Evolutionary conservation across 202 grass and related monocot genomes (phyloP).

Genomic region (Cymbopogon flexuosus): DNA sequence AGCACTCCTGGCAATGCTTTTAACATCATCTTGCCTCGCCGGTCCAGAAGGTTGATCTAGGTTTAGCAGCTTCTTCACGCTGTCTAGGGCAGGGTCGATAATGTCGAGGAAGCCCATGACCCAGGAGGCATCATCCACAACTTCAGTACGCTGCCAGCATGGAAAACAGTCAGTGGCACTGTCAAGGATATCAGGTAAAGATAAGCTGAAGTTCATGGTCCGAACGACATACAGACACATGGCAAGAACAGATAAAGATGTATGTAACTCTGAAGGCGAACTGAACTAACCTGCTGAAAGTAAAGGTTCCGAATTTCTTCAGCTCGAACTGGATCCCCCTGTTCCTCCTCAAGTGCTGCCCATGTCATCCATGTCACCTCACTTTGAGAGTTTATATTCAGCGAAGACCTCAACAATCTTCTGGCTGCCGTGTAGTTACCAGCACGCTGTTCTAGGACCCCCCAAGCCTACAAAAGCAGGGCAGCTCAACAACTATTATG

Average conservation of each 20-base stretch:
- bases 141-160: slow-evolving; percentile 62
- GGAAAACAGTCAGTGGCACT: neutral
- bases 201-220: neutral
- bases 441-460: slow-evolving; percentile 84
- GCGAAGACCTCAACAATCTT: slow-evolving; percentile 79
- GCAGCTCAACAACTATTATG: neutral
- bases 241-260: neutral
- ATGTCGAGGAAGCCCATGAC: slow-evolving; percentile 83
- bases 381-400: slow-evolving; percentile 96
- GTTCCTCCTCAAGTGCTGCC: slow-evolving; percentile 73
- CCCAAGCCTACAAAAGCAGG: slow-evolving; percentile 68
- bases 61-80: slow-evolving; percentile 76
- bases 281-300: slow-evolving; percentile 74
- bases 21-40: slow-evolving; percentile 19
- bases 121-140: slow-evolving; percentile 94
- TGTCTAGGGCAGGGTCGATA: slow-evolving; percentile 90
- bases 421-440: slow-evolving; percentile 73
- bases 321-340: slow-evolving; percentile 69
- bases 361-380: slow-evolving; percentile 98
- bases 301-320: slow-evolving; percentile 94
- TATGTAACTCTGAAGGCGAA: neutral
- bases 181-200: neutral
- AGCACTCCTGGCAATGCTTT: slow-evolving; percentile 20
- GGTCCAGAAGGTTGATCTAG: slow-evolving; percentile 42
- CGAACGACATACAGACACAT: neutral